phyloP scores from a whole-genome alignment of 176 grass and related monocot species.

The Elymus sibiricus region DNA sequence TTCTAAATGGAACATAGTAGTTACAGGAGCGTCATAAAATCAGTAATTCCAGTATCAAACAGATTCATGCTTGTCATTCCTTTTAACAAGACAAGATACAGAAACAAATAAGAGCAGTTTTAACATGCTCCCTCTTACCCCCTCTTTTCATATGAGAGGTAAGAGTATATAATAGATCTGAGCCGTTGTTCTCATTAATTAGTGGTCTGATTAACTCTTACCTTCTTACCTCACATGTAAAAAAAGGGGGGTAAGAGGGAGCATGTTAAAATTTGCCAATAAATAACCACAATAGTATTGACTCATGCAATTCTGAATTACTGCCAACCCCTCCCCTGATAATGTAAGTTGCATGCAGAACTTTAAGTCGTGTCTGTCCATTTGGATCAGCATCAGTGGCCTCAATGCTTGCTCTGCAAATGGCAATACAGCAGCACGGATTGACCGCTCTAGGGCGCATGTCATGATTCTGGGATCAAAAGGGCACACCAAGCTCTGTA shows the following conservation, averaged over 20 bases:
- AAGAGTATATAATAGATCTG: no score
- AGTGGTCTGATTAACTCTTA: no score
- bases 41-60: neutral
- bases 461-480: neutral
- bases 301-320: neutral
- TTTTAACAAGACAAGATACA: neutral
- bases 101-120: neutral
- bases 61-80: neutral
- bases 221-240: no score
- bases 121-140: no score
- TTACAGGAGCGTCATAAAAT: neutral
- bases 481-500: neutral
- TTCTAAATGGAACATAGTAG: neutral
- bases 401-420: neutral
- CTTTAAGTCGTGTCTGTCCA: neutral
- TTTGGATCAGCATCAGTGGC: neutral
- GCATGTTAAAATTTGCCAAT: no score
- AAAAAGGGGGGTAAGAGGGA: no score
- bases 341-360: slow-evolving; percentile 4
- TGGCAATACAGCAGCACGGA: neutral
- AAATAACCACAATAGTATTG: neutral
- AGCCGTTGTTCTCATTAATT: no score
- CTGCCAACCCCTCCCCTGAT: neutral
- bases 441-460: neutral
- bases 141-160: no score